Evolutionary conservation across 805 yeast species (phyloP).

Genomic region (Crinitomyces ghanaensis): DNA sequence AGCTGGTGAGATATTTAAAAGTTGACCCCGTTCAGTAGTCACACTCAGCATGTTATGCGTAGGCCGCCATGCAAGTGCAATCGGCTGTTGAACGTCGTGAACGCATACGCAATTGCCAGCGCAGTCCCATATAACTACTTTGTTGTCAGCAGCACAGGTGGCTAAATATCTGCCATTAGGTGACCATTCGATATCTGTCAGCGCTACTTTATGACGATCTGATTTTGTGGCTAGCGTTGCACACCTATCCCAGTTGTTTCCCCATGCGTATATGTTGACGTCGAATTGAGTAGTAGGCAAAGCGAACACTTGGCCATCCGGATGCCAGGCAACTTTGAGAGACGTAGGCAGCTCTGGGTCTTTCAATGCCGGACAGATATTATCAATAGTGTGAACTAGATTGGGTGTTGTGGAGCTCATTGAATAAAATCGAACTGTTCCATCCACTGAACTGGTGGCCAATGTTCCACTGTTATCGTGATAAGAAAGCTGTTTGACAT

Average conservation of each 20-base stretch:
- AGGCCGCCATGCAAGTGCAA: slow-evolving; percentile 31
- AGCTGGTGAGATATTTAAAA: slow-evolving; percentile 15
- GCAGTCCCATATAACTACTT: slow-evolving; percentile 47
- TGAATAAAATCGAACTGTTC: slow-evolving; percentile 23
- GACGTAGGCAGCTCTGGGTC: slow-evolving; percentile 33
- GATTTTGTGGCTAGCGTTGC: slow-evolving; percentile 8
- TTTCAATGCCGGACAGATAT: slow-evolving; percentile 21
- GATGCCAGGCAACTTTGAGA: slow-evolving; percentile 57
- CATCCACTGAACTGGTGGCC: slow-evolving; percentile 25
- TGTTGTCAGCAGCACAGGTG: slow-evolving; percentile 40
- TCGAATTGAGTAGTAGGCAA: slow-evolving; percentile 41
- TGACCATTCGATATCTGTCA: slow-evolving; percentile 48
- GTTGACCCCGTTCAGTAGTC: slow-evolving; percentile 24
- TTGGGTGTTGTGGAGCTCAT: slow-evolving; percentile 16
- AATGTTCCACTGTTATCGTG: slow-evolving; percentile 23
- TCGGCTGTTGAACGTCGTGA: slow-evolving; percentile 26
- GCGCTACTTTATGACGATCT: slow-evolving; percentile 16
- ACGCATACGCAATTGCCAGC: slow-evolving; percentile 25
- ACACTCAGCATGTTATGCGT: slow-evolving; percentile 22
- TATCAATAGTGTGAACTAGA: slow-evolving; percentile 17
- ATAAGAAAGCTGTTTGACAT: slow-evolving; percentile 37
- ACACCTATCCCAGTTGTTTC: slow-evolving; percentile 18
- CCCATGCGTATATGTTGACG: slow-evolving; percentile 20
- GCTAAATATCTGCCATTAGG: slow-evolving; percentile 54
- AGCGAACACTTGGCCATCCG: slow-evolving; percentile 57